phyloP scores from a whole-genome alignment of 1,139 yeast genomes.

The Candida freyschussii region DNA sequence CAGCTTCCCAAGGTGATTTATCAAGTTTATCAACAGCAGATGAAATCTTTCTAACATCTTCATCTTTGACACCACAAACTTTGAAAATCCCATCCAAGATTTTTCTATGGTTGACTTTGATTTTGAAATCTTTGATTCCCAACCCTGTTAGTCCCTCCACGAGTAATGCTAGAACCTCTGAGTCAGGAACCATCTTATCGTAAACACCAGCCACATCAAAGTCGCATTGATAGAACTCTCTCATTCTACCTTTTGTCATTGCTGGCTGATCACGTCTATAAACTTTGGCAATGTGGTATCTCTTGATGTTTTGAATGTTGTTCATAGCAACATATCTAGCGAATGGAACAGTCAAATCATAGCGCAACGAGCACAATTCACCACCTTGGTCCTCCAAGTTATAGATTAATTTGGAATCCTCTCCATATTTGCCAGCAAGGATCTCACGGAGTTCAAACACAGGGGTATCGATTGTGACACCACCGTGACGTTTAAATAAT shows the following conservation, averaged over 20 bases:
- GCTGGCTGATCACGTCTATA: constrained; percentile 99
- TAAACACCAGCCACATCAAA: constrained; percentile 91
- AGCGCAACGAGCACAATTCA: constrained; percentile 88
- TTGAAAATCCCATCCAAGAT: constrained; percentile 92
- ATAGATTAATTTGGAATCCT: constrained; percentile 92
- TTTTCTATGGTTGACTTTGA: constrained; percentile 92
- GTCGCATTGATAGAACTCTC: constrained; percentile 98
- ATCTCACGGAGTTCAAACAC: constrained; percentile 95
- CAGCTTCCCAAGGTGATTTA: constrained; percentile 92
- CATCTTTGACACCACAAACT: constrained; percentile 91
- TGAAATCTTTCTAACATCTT: constrained; percentile 88
- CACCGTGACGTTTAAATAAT: constrained; percentile 92
- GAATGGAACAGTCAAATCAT: constrained; percentile 95
- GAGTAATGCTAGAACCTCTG: constrained; percentile 75
- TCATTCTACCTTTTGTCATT: constrained; percentile 99
- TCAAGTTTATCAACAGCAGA: constrained; percentile 96
- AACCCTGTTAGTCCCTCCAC: constrained; percentile 81
- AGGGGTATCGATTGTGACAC: constrained; percentile 96
- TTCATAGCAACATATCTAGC: constrained; percentile 96
- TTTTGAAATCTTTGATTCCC: constrained; percentile 83
- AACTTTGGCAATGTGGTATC: constrained; percentile 96
- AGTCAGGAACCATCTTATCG: constrained; percentile 94
- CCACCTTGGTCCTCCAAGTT: constrained; percentile 98
- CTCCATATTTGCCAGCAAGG: constrained; percentile 95
- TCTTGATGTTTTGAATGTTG: constrained; percentile 79